Base-by-base conservation (phyloP, 352 stramenopile species). In the Phytophthora tentaculata region DNA sequence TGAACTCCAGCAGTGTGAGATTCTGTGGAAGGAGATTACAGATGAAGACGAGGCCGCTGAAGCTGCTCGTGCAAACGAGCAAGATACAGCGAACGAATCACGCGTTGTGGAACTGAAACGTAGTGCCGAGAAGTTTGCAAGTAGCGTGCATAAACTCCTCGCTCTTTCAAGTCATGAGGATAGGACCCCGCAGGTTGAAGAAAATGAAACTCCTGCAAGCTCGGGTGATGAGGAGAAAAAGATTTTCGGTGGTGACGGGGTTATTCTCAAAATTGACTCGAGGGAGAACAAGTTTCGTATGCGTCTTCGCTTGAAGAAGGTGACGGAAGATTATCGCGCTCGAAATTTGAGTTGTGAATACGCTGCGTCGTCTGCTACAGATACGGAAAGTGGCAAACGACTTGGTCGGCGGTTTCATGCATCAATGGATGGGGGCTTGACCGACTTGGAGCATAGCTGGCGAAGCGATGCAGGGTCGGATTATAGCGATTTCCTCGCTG, bases 101-200 rank as follows among this genome's bases (percentile, higher is more conserved):
- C 78, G 83, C 3, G 58, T 88, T 45, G 72, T 79, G n/a, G 69
- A 79, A 26, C 51, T 92, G 26, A 94, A 94, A 61, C 77, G 88
- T 52, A 77, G 83, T n/a, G 78, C 82, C 13, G 84, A 92, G 64
- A 88, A 85, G 41, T 92, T 92, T 75, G 84, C 84, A 1, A 84
- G 84, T 55, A 94, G 86, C 53, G 84, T 91, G 24, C 86, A 91
- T 66, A 91, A 92, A 53, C 65, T 94, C 5, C 83, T 92, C 28
- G 50, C 56, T 29, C 70, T 74, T 48, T 81, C 74, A 44, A 74
- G 59, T 19, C 32, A 61, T 19, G 61, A 72, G 37, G 10, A 24
- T 60, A 13, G 13, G 23, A 17, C 39, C 13, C 52, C 29, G 20
- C 7, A 66, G 23, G 64, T 64, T 50, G 55, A 23, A 32, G 65